Base-by-base conservation (phyloP, 1,284 basidiomycete species). In the Megacollybia platyphylla region DNA sequence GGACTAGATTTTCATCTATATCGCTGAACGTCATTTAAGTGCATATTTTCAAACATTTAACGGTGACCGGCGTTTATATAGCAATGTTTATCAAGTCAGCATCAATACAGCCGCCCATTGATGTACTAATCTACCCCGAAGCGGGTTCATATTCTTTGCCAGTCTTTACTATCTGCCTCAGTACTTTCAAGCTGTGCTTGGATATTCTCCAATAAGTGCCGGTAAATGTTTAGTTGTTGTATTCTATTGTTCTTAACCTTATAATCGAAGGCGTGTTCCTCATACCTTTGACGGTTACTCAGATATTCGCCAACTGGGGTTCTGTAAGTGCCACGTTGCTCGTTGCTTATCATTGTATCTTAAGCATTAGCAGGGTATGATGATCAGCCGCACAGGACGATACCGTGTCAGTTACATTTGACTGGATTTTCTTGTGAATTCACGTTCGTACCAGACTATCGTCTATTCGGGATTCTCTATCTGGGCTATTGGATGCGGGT, bases 121-220 rank as follows among this genome's bases (percentile, higher is more conserved):
- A 29, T 20, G 11, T 41, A 5, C 11, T 13, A 5, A 27, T 26
- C n/a, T 26, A 5, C 50, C 15, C 15, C 10, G 20, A 46, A 73
- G 70, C 40, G 70, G 76, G 7, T 72, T 77, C 49, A 65, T 77
- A 5, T 77, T 79, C 57, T 78, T 71, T 56, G 74, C 70, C 2
- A 65, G 73, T 2, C 50, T 79, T 7, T 80, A 72, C 52, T 79
- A 83, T 51, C 67, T 87, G 0, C 83, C 83, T 0, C 79, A 84
- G 48, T 87, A 76, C 56, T 82, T 84, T 56, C 84, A 87, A 58
- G 72, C 85, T 2, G 79, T 73, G 2, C 61, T 79, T 13, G 77
- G 75, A 2, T 79, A 69, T 48, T 68, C 71, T 5, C 73, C 82
- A 0, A 73, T 84, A 31, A 70, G 70, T 7, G 63, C 63, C 7